A percentile compares a stretch with the other conserved stretches of the same genome.
Conservation (phyloP, 176 grass and related monocot genomes). For the Panicum miliaceum region DNA sequence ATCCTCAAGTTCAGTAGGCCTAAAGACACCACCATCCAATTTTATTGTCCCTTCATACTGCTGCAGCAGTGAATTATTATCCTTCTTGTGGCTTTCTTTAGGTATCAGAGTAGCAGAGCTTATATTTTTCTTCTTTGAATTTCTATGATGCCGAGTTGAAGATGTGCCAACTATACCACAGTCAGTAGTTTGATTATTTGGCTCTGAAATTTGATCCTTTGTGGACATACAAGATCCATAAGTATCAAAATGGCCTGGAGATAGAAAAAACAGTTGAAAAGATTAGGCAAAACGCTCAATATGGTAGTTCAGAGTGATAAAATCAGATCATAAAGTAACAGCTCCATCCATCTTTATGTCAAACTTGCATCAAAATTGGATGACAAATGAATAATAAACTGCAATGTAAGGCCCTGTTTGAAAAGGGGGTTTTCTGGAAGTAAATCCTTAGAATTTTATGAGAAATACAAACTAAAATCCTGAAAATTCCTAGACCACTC, state of each 20-base stretch:
- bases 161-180: constrained; percentile 41
- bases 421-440: not conserved
- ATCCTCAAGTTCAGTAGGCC: constrained; percentile 43
- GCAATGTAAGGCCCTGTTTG: not conserved
- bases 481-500: not conserved
- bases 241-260: constrained; percentile 59
- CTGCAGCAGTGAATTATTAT: constrained; percentile 28
- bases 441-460: not conserved
- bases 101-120: constrained; percentile 26
- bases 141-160: constrained; percentile 32
- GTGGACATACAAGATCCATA: constrained; percentile 52
- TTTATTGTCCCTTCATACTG: constrained; percentile 46
- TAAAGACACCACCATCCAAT: constrained; percentile 29
- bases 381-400: constrained; percentile 36
- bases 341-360: constrained; percentile 16
- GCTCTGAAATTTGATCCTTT: constrained; percentile 44
- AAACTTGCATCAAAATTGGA: constrained; percentile 43
- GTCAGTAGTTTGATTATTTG: constrained; percentile 45
- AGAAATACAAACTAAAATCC: not conserved
- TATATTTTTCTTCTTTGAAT: constrained; percentile 55
- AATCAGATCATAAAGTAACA: not conserved
- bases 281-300: constrained; percentile 29
- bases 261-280: constrained; percentile 35
- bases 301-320: constrained; percentile 38
- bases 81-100: constrained; percentile 25